Conservation (phyloP, 2,329 filamentous ascomycete species). For the Aspergillus niger region DNA sequence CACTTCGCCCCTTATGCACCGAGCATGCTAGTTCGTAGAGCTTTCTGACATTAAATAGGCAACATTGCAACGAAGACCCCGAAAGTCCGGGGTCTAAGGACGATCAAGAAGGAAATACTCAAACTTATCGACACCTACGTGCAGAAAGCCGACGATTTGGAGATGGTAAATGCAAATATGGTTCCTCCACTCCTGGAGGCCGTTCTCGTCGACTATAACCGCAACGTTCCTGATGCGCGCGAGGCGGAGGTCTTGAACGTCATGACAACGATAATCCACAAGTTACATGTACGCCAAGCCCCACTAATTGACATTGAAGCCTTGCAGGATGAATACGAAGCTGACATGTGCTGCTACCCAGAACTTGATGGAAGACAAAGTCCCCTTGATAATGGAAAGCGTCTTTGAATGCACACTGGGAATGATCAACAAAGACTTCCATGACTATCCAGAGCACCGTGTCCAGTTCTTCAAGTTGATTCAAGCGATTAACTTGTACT, state of each 20-base stretch:
- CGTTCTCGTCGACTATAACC: constrained; percentile 93
- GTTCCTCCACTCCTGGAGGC: constrained; percentile 95
- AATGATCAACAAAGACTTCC: constrained; percentile 99
- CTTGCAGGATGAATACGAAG: background rate
- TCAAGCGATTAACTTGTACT: constrained; percentile 93
- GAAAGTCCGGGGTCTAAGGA: constrained; percentile 89
- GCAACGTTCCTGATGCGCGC: constrained; percentile 91
- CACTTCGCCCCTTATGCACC: background rate
- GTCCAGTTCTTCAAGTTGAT: constrained; percentile 99
- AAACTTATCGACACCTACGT: constrained; percentile 98
- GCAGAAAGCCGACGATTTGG: constrained; percentile 93
- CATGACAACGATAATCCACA: constrained; percentile 96
- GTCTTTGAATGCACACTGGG: constrained; percentile 98
- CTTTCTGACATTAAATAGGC: constrained; percentile 51
- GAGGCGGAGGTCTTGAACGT: constrained; percentile 96
- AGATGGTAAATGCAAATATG: constrained; percentile 90
- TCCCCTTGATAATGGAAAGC: constrained; percentile 96
- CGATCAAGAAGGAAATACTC: constrained; percentile 98
- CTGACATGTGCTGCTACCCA: constrained; percentile 41
- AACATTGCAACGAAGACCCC: constrained; percentile 97
- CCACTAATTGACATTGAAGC: background rate
- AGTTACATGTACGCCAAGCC: constrained; percentile 76
- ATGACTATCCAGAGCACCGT: constrained; percentile 95
- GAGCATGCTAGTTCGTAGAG: background rate
- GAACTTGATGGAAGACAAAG: constrained; percentile 97